Conservation (phyloP, 2,329 filamentous ascomycete genomes). For the Beauveria scarabaeidicola region DNA sequence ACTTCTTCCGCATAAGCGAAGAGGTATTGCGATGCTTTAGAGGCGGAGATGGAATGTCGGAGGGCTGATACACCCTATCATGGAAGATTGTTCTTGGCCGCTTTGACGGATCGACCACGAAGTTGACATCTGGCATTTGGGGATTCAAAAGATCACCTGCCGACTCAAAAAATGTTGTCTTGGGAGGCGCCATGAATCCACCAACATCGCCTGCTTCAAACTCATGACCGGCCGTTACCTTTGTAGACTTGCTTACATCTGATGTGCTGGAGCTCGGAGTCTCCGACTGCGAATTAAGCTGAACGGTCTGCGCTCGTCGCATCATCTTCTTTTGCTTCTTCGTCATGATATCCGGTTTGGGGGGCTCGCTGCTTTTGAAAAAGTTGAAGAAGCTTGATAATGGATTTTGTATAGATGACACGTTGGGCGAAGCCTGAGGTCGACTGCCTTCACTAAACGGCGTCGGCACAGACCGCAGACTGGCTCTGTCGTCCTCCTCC, state of each 20-base stretch:
- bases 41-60: slow-evolving; percentile 81
- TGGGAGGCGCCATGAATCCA: slow-evolving; percentile 63
- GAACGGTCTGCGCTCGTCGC: slow-evolving; percentile 67
- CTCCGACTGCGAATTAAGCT: slow-evolving; percentile 26
- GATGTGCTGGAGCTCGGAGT: slow-evolving; percentile 14
- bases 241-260: slow-evolving; percentile 18
- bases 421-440: slow-evolving; percentile 12
- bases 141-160: slow-evolving; percentile 89
- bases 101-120: slow-evolving; percentile 72
- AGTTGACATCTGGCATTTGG: slow-evolving; percentile 72
- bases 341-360: slow-evolving; percentile 41
- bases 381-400: slow-evolving; percentile 62
- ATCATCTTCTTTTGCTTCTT: slow-evolving; percentile 63
- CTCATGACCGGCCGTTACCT: slow-evolving; percentile 44
- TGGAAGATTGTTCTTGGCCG: slow-evolving; percentile 91
- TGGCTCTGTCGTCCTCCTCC: slow-evolving; percentile 56
- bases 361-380: slow-evolving; percentile 52
- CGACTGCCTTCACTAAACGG: slow-evolving; percentile 19
- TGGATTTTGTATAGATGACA: slow-evolving; percentile 37
- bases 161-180: slow-evolving; percentile 89
- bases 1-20: slow-evolving; percentile 25
- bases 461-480: slow-evolving; percentile 38
- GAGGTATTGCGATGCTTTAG: slow-evolving; percentile 44
- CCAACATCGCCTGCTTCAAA: slow-evolving; percentile 33
- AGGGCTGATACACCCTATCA: slow-evolving; percentile 87